Conservation (phyloP, 331 rosid genomes). For the Quercus phellos region DNA sequence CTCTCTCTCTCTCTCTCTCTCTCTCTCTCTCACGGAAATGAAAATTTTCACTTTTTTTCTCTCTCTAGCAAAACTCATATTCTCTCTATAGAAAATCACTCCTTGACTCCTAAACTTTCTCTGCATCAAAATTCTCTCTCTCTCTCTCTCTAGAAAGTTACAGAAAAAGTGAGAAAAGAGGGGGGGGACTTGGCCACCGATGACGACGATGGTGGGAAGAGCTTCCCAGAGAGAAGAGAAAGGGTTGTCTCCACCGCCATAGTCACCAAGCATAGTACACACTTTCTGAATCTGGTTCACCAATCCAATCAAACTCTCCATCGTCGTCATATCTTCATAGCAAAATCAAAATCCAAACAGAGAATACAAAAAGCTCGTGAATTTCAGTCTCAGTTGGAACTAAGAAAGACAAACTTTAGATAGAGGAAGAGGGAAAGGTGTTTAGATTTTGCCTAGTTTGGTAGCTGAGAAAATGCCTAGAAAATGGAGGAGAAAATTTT, state of each 20-base stretch:
- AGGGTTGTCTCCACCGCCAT: constrained; percentile 54
- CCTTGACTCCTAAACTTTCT: background rate
- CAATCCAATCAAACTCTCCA: constrained; percentile 91
- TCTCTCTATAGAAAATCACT: background rate
- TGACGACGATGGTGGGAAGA: constrained; percentile 86
- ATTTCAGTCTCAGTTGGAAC: too few species aligned
- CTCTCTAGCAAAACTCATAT: background rate
- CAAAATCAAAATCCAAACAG: too few species aligned
- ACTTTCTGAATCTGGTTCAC: constrained; percentile 86
- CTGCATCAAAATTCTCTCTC: too few species aligned
- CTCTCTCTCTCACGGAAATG: too few species aligned
- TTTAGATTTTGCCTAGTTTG: too few species aligned
- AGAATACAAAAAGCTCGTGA: too few species aligned
- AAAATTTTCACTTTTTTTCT: too few species aligned
- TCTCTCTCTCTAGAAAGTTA: background rate
- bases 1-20: too few species aligned
- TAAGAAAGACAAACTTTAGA: too few species aligned
- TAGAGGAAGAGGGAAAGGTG: too few species aligned
- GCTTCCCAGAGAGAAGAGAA: constrained; percentile 90
- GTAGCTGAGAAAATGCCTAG: too few species aligned
- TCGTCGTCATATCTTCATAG: constrained; percentile 40
- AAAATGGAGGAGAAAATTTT: too few species aligned
- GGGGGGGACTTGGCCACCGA: constrained; percentile 76
- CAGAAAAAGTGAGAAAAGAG: background rate
- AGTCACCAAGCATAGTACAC: constrained; percentile 84